Conservation (phyloP, 2,329 filamentous ascomycete genomes). For the Ascosphaera apis region DNA sequence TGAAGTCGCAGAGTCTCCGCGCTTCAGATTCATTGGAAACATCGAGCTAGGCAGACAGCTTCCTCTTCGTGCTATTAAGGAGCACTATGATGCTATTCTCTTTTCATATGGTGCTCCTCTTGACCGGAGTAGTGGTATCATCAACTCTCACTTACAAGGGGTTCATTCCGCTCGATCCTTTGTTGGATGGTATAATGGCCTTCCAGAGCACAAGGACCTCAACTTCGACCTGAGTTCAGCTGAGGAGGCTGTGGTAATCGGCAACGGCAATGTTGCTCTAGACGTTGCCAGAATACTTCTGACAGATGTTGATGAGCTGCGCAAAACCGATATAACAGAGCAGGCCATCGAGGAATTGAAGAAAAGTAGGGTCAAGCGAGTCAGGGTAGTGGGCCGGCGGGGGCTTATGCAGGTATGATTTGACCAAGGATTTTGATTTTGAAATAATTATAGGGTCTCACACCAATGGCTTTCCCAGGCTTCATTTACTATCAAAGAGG, state of each 20-base stretch:
- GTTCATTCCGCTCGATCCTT: slow-evolving; percentile 80
- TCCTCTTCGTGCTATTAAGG: slow-evolving; percentile 41
- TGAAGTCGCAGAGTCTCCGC: slow-evolving; percentile 58
- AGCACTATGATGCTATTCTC: slow-evolving; percentile 75
- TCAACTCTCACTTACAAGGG: slow-evolving; percentile 18
- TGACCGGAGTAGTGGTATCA: slow-evolving; percentile 32
- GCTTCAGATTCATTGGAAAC: slow-evolving; percentile 84
- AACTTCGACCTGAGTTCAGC: slow-evolving; percentile 50
- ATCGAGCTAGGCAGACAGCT: slow-evolving; percentile 51
- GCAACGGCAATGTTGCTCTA: slow-evolving; percentile 87
- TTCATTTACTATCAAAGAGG: slow-evolving; percentile 86
- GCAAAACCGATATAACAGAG: slow-evolving; percentile 72
- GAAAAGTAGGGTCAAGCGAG: slow-evolving; percentile 50
- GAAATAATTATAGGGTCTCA: no score
- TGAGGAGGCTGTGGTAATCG: slow-evolving; percentile 70
- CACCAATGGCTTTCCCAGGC: slow-evolving; percentile 29
- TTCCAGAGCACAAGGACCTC: slow-evolving; percentile 56
- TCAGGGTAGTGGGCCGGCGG: slow-evolving; percentile 70
- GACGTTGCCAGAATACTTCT: slow-evolving; percentile 81
- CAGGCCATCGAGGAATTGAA: slow-evolving; percentile 53
- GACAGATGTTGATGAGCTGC: slow-evolving; percentile 46
- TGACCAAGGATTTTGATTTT: background rate
- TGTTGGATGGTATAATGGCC: slow-evolving; percentile 95
- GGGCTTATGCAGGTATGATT: slow-evolving; percentile 57
- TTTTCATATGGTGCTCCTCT: slow-evolving; percentile 82